Evolutionary conservation across 306 rosid genomes (phyloP).

Genomic region (Pterocarpus santalinus): DNA sequence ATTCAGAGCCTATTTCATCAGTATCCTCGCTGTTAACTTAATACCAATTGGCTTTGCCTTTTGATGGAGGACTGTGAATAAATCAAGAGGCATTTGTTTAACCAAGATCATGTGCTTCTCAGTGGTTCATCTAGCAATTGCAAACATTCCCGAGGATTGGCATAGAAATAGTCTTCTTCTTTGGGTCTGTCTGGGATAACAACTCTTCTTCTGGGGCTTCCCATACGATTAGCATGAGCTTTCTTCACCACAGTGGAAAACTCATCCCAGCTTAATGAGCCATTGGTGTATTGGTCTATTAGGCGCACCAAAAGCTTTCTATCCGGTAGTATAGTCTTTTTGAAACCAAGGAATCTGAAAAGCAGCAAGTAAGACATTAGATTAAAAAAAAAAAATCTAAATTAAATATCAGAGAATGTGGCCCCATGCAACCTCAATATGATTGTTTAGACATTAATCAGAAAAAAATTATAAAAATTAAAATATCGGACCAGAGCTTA

Average conservation of each 20-base stretch:
- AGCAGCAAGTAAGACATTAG: conserved; percentile 22
- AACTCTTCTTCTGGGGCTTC: conserved; percentile 69
- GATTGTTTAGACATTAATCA: conserved; percentile 9
- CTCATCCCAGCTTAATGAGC: conserved; percentile 79
- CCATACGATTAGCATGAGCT: conserved; percentile 71
- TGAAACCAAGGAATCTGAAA: conserved; percentile 85
- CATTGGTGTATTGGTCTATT: conserved; percentile 67
- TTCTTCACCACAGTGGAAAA: conserved; percentile 72
- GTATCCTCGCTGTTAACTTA: conserved; percentile 12
- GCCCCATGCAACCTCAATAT: background rate
- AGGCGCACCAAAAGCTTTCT: conserved; percentile 72
- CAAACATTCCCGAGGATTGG: conserved; percentile 90
- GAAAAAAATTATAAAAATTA: background rate
- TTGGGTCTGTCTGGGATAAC: conserved; percentile 66
- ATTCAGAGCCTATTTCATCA: conserved; percentile 31
- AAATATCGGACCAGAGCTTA: background rate
- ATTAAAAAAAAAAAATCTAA: background rate
- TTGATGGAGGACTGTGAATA: conserved; percentile 11
- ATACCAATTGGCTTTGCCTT: conserved; percentile 5
- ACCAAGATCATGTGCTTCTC: conserved; percentile 52
- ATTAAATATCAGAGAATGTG: background rate
- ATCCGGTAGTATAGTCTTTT: conserved; percentile 69
- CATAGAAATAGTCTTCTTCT: conserved; percentile 94
- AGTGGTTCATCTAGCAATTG: conserved; percentile 66
- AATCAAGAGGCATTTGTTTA: background rate